phyloP scores from a whole-genome alignment of 2,329 filamentous ascomycete genomes.

The Aspergillus caelatus region DNA sequence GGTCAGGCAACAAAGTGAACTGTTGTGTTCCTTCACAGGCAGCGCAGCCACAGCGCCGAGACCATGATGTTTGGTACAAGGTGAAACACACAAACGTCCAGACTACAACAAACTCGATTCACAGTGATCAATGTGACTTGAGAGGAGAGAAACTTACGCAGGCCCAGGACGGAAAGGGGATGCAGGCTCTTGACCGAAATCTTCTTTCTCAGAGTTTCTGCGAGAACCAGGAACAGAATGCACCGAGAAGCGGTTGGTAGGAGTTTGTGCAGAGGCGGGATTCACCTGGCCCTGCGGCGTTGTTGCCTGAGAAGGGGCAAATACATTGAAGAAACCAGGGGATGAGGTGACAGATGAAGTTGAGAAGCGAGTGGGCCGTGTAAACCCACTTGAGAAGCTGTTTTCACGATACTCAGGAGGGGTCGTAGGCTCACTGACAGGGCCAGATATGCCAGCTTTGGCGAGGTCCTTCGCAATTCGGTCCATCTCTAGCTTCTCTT shows the following conservation, averaged over 20 bases:
- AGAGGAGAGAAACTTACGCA: conserved; percentile 65
- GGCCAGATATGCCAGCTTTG: conserved; percentile 62
- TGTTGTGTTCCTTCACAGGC: conserved; percentile 7
- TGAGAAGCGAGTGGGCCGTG: conserved; percentile 84
- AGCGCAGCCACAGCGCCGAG: not conserved
- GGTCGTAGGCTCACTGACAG: conserved; percentile 93
- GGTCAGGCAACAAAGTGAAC: not conserved
- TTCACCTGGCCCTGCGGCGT: conserved; percentile 72
- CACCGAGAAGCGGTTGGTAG: conserved; percentile 70
- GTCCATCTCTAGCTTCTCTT: conserved; percentile 80
- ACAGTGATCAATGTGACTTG: conserved; percentile 1
- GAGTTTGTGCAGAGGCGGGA: conserved; percentile 51
- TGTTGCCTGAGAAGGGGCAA: conserved; percentile 74
- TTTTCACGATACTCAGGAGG: conserved; percentile 89
- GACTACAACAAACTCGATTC: not conserved
- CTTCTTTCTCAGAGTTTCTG: conserved; percentile 88
- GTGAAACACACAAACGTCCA: not conserved
- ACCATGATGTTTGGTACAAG: not conserved
- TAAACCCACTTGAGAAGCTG: conserved; percentile 77
- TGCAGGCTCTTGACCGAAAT: conserved; percentile 66
- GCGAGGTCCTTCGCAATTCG: conserved; percentile 80
- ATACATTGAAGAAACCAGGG: conserved; percentile 72
- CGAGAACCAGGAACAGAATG: conserved; percentile 85
- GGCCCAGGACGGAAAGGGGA: conserved; percentile 72
- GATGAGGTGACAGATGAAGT: conserved; percentile 84